Percentiles rank a stretch among this genome's conserved stretches.
phyloP scores from a whole-genome alignment of 495 filamentous ascomycete genomes.

The Pyrenula aspistea region DNA sequence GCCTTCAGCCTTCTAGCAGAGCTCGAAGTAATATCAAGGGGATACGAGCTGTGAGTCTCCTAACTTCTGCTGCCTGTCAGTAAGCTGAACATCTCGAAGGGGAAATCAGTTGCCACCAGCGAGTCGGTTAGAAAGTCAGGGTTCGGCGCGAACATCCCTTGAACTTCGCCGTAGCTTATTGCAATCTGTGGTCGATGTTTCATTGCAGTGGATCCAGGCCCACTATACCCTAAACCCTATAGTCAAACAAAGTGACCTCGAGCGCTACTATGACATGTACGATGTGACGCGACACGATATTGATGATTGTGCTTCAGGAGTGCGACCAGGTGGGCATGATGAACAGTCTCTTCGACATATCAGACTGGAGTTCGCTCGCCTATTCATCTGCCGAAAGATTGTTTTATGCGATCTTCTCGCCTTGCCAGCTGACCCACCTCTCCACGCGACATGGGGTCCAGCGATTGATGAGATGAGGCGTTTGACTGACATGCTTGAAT shows the following conservation, averaged over 20 bases:
- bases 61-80: conserved; percentile 2
- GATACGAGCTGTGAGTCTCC: conserved; percentile 69
- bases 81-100: conserved; percentile 27
- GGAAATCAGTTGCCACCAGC: conserved; percentile 79
- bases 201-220: conserved; percentile 56
- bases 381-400: conserved; percentile 70
- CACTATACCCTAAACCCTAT: conserved; percentile 56
- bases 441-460: conserved; percentile 68
- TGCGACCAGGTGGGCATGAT: conserved; percentile 38
- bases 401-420: conserved; percentile 79
- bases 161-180: conserved; percentile 65
- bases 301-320: background rate
- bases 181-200: conserved; percentile 52
- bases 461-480: conserved; percentile 64
- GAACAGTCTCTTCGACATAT: conserved; percentile 74
- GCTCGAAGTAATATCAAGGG: conserved; percentile 87
- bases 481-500: conserved; percentile 42
- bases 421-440: conserved; percentile 73
- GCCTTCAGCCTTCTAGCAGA: conserved; percentile 86
- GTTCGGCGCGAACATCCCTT: conserved; percentile 65
- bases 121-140: conserved; percentile 64
- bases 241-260: conserved; percentile 64
- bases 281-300: conserved; percentile 75
- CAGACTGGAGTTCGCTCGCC: conserved; percentile 64
- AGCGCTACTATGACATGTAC: conserved; percentile 86